Evolutionary conservation across 352 stramenopile species (phyloP).

Genomic region (Blastocystis sp.): DNA sequence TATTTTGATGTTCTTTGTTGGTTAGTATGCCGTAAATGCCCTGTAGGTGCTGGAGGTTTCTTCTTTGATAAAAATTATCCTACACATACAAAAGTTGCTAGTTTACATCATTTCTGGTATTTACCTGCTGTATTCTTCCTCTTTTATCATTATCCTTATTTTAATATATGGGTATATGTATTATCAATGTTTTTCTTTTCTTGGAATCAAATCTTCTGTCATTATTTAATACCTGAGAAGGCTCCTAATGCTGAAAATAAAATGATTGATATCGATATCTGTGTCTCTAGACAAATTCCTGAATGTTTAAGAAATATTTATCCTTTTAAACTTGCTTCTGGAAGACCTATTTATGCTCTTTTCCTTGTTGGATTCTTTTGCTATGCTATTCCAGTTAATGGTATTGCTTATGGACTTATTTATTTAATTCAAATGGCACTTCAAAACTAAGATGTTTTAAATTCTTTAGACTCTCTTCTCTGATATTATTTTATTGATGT

Average conservation of each 20-base stretch:
- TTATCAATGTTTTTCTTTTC: constrained; percentile 28
- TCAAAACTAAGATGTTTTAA: too few relatives aligned
- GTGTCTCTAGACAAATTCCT: constrained; percentile 4
- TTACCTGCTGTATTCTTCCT: constrained; percentile 24
- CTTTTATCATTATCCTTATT: not conserved
- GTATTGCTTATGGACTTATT: constrained; percentile 5
- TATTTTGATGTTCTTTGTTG: constrained; percentile 24
- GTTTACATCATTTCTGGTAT: constrained; percentile 33
- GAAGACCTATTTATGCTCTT: constrained; percentile 1
- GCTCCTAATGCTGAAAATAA: constrained; percentile 2
- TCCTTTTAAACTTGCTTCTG: constrained; percentile 14
- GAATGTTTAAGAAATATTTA: constrained; percentile 15
- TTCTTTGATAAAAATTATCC: constrained; percentile 21
- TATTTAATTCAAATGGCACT: constrained; percentile 6
- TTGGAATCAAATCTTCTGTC: not conserved
- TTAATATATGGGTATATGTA: constrained; percentile 10
- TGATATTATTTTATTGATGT: too few relatives aligned
- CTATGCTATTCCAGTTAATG: constrained; percentile 32
- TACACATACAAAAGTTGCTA: constrained; percentile 4
- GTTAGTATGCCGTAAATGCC: too few relatives aligned
- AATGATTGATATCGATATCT: constrained; percentile 8
- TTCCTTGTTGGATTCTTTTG: constrained; percentile 23
- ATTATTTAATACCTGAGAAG: constrained; percentile 7
- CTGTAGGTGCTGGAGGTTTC: not conserved
- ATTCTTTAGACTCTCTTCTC: too few relatives aligned